Evolutionary conservation across 1,284 basidiomycete genomes (phyloP), one percentile per base, ranked within the genome.

Genomic region (Ganoderma meredithae): DNA sequence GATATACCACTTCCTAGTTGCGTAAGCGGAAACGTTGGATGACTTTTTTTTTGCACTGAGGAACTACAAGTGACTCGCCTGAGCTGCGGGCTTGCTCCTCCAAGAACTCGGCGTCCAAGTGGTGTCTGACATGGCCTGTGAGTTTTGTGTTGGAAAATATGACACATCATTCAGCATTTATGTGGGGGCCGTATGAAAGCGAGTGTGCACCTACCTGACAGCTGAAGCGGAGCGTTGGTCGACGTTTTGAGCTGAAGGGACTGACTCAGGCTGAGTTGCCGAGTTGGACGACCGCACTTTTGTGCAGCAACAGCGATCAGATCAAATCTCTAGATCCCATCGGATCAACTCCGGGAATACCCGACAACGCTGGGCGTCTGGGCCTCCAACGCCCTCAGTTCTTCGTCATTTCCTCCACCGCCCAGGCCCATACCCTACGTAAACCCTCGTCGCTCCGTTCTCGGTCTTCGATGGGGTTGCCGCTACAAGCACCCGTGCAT

Each of bases 31-130:
- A 12, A 44, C 3, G 17, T 7, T 9, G 8, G 7, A 7, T 5
- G 10, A 49, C 1, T 12, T 63, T 2, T 52, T 10, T 27, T 2
- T 6, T 52, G 12, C 13, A 33, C 10, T 49, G 17, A 25, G 13
- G 2, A 17, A 10, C 3, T 4, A 9, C 19, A 13, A n/a, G 55
- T 62, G 44, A 69, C 72, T 66, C 63, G 74, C 76, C 65, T 95
- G 93, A 13, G 91, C 90, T 53, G 92, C 84, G 1, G 87, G 86
- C 77, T 90, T 91, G 36, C 81, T 79, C 76, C 87, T 88, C 93
- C 88, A 89, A 0, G 86, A 87, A 36, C 80, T 81, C 6, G 84
- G 84, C 1, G 83, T 79, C 88, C 87, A 89, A 7, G 49, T 36
- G 19, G 49, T 65, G 39, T 62, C 60, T 19, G 69, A 31, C 69